phyloP scores from a whole-genome alignment of 2,329 filamentous ascomycete genomes.

The Xylaria sp. region DNA sequence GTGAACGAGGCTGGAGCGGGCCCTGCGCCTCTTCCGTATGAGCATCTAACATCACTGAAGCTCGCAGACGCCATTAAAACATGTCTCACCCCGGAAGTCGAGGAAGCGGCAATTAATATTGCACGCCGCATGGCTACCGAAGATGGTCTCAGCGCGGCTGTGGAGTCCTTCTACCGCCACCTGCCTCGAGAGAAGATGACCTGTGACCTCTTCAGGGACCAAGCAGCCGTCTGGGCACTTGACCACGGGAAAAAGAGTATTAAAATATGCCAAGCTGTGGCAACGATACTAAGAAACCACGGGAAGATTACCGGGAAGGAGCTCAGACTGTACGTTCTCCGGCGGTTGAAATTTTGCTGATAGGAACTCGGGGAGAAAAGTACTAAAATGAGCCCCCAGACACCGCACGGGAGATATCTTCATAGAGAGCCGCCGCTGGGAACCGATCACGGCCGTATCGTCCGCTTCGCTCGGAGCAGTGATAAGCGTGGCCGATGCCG shows the following conservation, averaged over 20 bases:
- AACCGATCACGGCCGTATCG: conserved; percentile 28
- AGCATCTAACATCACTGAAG: conserved; percentile 36
- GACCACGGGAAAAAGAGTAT: conserved; percentile 37
- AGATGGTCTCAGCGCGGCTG: conserved; percentile 41
- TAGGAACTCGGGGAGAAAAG: no score
- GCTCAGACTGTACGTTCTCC: no score
- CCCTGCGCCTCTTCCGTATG: conserved; percentile 40
- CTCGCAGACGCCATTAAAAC: conserved; percentile 41
- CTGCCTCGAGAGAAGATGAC: conserved; percentile 37
- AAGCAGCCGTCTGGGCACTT: conserved; percentile 55
- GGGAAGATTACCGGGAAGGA: conserved; percentile 1
- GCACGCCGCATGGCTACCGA: conserved; percentile 40
- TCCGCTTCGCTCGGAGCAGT: conserved; percentile 19
- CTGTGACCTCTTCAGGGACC: conserved; percentile 43
- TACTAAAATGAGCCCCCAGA: no score
- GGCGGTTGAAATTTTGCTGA: no score
- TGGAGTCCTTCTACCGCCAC: conserved; percentile 42
- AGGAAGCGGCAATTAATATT: conserved; percentile 37
- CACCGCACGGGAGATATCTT: not conserved
- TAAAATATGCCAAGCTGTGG: conserved; percentile 6
- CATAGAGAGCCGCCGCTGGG: conserved; percentile 8
- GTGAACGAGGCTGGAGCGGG: conserved; percentile 44
- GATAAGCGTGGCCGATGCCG: conserved; percentile 13
- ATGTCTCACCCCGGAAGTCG: conserved; percentile 36
- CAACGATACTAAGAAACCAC: conserved; percentile 4